These are phyloP conservation scores for Cylindrodendrum hubeiense DNA, from an alignment of 2,329 filamentous ascomycete genomes.

Conservation along the genomic window DNA sequence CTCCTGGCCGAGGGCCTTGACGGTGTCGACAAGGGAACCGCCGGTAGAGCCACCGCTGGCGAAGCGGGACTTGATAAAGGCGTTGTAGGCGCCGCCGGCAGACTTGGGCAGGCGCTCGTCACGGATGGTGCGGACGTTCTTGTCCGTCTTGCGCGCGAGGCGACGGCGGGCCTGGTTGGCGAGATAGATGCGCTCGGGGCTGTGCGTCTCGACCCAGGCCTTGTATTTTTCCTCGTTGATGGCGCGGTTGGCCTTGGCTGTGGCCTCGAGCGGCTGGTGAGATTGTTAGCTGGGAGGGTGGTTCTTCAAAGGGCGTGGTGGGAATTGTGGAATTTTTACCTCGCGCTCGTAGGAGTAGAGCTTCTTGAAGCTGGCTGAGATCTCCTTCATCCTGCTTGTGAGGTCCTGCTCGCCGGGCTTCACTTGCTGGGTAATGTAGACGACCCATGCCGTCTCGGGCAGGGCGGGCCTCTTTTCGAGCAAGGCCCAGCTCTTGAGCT, in stretches of 20 bases:
- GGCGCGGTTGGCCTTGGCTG: conserved; percentile 54
- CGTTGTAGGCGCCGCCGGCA: conserved; percentile 47
- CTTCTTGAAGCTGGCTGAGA: conserved; percentile 52
- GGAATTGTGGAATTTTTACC: conserved; percentile 47
- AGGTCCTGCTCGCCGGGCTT: conserved; percentile 21
- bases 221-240: conserved; percentile 55
- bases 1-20: conserved; percentile 46
- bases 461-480: conserved; percentile 53
- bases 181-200: conserved; percentile 53
- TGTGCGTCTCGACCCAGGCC: conserved; percentile 62
- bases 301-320: not conserved
- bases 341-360: conserved; percentile 57
- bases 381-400: conserved; percentile 36
- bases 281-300: not conserved
- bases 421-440: conserved; percentile 54
- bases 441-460: conserved; percentile 50
- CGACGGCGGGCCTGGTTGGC: conserved; percentile 62
- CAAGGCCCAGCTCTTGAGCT: conserved; percentile 51
- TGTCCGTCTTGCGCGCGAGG: conserved; percentile 53
- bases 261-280: conserved; percentile 48
- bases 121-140: conserved; percentile 47
- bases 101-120: conserved; percentile 64
- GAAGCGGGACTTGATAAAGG: conserved; percentile 52
- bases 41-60: conserved; percentile 27
- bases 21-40: conserved; percentile 27